Evolutionary conservation across 2,329 filamentous ascomycete genomes (phyloP).

Genomic region (Grosmannia serpens): DNA sequence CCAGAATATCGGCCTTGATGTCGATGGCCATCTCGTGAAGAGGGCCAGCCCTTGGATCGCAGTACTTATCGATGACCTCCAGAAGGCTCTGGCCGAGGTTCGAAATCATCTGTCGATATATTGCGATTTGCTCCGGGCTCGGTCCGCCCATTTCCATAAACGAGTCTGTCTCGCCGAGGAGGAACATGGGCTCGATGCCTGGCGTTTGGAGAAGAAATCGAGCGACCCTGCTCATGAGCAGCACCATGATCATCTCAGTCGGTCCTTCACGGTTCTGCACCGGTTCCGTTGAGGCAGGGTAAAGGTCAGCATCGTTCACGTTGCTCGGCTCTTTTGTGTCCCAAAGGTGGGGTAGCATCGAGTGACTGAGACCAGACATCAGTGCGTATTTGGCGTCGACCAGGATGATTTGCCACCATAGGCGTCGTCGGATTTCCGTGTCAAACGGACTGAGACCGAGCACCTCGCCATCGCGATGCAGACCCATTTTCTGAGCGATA

Average conservation of each 20-base stretch:
- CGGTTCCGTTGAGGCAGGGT: conserved; percentile 38
- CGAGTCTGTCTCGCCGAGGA: conserved; percentile 29
- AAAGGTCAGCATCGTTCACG: conserved; percentile 47
- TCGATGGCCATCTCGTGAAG: conserved; percentile 39
- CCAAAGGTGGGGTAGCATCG: conserved; percentile 39
- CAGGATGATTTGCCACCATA: conserved; percentile 56
- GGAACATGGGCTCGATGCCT: conserved; percentile 36
- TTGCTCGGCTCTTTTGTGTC: conserved; percentile 46
- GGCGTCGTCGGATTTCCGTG: conserved; percentile 53
- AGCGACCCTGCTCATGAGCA: conserved; percentile 38
- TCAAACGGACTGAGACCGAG: conserved; percentile 50
- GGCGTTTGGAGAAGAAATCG: conserved; percentile 36
- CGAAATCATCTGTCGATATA: conserved; percentile 29
- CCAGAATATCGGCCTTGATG: conserved; percentile 33
- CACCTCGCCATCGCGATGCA: conserved; percentile 49
- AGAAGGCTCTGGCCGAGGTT: conserved; percentile 30
- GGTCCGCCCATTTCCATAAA: conserved; percentile 15
- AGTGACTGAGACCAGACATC: conserved; percentile 44
- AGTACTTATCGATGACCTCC: conserved; percentile 35
- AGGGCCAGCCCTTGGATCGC: conserved; percentile 39
- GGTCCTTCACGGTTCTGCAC: conserved; percentile 41
- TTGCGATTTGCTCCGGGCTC: conserved; percentile 24
- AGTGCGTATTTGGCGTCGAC: conserved; percentile 46
- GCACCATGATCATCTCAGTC: conserved; percentile 48
- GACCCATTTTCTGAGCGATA: conserved; percentile 56